Evolutionary conservation across 2,329 filamentous ascomycete species (phyloP).

Genomic region (Ascochyta pisi): DNA sequence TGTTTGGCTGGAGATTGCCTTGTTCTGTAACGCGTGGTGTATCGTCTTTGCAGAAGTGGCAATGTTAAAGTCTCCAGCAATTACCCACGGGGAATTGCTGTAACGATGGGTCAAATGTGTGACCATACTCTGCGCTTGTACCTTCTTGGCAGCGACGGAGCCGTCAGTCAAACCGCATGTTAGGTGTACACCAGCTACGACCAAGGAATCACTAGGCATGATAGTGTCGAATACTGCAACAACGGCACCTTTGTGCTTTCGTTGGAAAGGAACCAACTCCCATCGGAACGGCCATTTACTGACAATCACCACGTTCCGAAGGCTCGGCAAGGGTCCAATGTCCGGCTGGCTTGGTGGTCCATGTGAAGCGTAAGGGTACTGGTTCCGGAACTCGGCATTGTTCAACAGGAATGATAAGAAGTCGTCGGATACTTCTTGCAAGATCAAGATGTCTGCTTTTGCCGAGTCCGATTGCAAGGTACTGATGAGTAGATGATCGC

Average conservation of each 20-base stretch:
- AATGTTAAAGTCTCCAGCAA: slow-evolving; percentile 72
- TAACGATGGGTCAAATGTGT: slow-evolving; percentile 55
- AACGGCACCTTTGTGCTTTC: slow-evolving; percentile 65
- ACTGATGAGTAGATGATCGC: slow-evolving; percentile 47
- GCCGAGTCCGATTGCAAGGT: slow-evolving; percentile 44
- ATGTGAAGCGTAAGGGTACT: slow-evolving; percentile 65
- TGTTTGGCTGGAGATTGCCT: slow-evolving; percentile 61
- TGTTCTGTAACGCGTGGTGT: slow-evolving; percentile 58
- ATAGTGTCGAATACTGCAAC: slow-evolving; percentile 55
- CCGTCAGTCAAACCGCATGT: slow-evolving; percentile 67
- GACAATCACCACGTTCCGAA: slow-evolving; percentile 67
- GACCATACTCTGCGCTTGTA: slow-evolving; percentile 61
- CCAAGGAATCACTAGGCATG: slow-evolving; percentile 48
- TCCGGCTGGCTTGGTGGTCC: slow-evolving; percentile 61
- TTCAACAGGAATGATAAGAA: slow-evolving; percentile 65
- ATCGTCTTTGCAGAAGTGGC: slow-evolving; percentile 66
- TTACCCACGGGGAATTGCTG: slow-evolving; percentile 57
- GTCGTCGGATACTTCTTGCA: slow-evolving; percentile 71
- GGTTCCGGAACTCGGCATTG: slow-evolving; percentile 53
- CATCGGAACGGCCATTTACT: slow-evolving; percentile 64
- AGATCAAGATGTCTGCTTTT: slow-evolving; percentile 50
- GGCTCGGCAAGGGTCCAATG: slow-evolving; percentile 63
- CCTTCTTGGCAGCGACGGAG: slow-evolving; percentile 63
- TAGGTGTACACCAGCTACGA: slow-evolving; percentile 67
- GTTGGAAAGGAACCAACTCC: slow-evolving; percentile 61